phyloP scores from a whole-genome alignment of 306 rosid genomes.

The Ammopiptanthus mongolicus region DNA sequence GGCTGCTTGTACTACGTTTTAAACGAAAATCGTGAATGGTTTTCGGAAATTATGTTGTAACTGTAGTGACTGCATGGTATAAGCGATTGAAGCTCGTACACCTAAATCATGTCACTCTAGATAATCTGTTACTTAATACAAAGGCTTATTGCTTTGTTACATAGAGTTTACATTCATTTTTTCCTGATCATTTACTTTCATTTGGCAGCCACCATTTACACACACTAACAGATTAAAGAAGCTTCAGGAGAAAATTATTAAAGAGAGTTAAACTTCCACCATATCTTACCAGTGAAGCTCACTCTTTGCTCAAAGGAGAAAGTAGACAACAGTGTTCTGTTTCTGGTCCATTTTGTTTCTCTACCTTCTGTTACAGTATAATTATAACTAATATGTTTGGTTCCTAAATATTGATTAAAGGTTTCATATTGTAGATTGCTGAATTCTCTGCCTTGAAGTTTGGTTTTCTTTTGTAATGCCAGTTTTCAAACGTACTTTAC shows the following conservation, averaged over 20 bases:
- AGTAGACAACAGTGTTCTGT: constrained; percentile 20
- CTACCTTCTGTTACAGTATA: not conserved
- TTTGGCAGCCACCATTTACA: constrained; percentile 79
- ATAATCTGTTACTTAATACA: not conserved
- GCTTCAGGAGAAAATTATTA: constrained; percentile 88
- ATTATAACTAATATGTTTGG: not conserved
- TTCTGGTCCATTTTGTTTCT: not conserved
- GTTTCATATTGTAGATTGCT: not conserved
- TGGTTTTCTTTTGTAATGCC: not conserved
- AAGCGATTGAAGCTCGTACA: not conserved
- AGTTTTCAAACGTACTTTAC: not conserved
- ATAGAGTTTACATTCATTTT: not conserved
- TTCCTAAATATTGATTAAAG: not conserved
- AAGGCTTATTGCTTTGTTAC: constrained; percentile 7
- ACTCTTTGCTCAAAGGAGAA: constrained; percentile 94
- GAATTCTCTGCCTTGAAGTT: not conserved
- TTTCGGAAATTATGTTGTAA: too few species aligned
- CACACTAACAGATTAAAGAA: constrained; percentile 85
- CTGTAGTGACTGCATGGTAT: too few species aligned
- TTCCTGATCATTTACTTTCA: not conserved
- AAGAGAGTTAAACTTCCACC: constrained; percentile 88
- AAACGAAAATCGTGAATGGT: too few species aligned
- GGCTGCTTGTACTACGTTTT: too few species aligned
- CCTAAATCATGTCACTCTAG: not conserved
- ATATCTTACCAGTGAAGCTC: constrained; percentile 67